Conservation (phyloP, 1,284 basidiomycete species). For the Meripilus lineatus region DNA sequence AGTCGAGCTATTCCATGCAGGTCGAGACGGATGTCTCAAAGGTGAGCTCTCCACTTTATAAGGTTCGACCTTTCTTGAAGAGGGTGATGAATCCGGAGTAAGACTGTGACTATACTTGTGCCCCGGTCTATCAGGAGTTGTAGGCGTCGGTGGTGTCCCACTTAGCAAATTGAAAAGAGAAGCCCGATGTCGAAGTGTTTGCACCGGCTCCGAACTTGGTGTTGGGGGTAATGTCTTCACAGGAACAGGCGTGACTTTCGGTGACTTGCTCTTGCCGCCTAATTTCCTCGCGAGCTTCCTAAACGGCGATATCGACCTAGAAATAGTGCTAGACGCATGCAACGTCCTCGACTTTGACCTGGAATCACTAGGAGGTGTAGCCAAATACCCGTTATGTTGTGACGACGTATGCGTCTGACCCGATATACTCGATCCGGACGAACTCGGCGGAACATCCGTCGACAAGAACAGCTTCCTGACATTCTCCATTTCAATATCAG, state of each 20-base stretch:
- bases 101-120: constrained; percentile 70
- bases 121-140: constrained; percentile 50
- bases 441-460: constrained; percentile 53
- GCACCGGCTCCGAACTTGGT: constrained; percentile 52
- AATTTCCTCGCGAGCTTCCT: constrained; percentile 69
- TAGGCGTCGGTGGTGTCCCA: constrained; percentile 37
- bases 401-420: constrained; percentile 35
- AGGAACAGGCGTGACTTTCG: constrained; percentile 42
- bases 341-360: constrained; percentile 32
- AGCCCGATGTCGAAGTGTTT: constrained; percentile 48
- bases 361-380: constrained; percentile 50
- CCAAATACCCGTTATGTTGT: constrained; percentile 53
- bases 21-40: constrained; percentile 24
- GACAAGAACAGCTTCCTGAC: constrained; percentile 57
- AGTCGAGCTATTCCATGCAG: constrained; percentile 75
- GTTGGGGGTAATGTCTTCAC: constrained; percentile 36
- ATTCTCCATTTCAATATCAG: constrained; percentile 78
- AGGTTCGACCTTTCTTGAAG: constrained; percentile 26
- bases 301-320: constrained; percentile 72
- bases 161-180: constrained; percentile 53
- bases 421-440: constrained; percentile 64
- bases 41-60: constrained; percentile 28
- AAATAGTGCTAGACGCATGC: constrained; percentile 49
- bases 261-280: constrained; percentile 37
- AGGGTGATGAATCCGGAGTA: constrained; percentile 62